Evolutionary conservation across 2,329 filamentous ascomycete species (phyloP).

Genomic region (Bipolaris cookei): DNA sequence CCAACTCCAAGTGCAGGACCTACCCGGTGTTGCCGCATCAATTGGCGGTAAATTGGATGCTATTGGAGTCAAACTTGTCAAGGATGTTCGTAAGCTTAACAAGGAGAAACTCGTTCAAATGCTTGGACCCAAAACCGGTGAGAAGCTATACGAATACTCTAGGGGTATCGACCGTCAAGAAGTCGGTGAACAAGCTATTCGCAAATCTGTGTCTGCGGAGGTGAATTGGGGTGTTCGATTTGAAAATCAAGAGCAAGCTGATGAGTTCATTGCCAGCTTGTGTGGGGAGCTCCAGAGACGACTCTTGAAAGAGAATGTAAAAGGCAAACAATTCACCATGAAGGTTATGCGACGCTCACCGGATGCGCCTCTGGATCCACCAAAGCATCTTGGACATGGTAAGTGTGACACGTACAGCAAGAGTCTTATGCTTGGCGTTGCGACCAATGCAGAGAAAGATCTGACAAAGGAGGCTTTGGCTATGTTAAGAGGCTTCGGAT

Average conservation of each 20-base stretch:
- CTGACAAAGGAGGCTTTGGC: constrained; percentile 85
- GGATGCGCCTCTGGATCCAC: constrained; percentile 87
- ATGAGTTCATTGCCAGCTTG: constrained; percentile 86
- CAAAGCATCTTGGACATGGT: constrained; percentile 92
- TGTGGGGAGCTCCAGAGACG: constrained; percentile 84
- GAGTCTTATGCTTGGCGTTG: constrained; percentile 79
- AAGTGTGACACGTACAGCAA: constrained; percentile 96
- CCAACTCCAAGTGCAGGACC: constrained; percentile 75
- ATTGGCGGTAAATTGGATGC: constrained; percentile 88
- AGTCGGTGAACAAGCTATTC: constrained; percentile 81
- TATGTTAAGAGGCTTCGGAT: constrained; percentile 79
- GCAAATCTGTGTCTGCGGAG: constrained; percentile 96
- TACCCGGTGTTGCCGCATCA: constrained; percentile 92
- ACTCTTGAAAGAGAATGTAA: constrained; percentile 81
- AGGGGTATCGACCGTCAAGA: constrained; percentile 85
- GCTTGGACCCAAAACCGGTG: constrained; percentile 90
- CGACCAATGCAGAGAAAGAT: constrained; percentile 74
- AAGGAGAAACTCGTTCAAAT: constrained; percentile 75
- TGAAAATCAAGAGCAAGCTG: constrained; percentile 86
- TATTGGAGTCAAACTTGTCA: constrained; percentile 79
- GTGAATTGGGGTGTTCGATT: constrained; percentile 99
- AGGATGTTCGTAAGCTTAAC: constrained; percentile 77
- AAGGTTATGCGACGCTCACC: constrained; percentile 90
- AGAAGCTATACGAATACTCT: constrained; percentile 88
- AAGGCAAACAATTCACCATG: constrained; percentile 85